phyloP scores from a whole-genome alignment of 2,329 filamentous ascomycete genomes.

The Parastagonospora nodorum region DNA sequence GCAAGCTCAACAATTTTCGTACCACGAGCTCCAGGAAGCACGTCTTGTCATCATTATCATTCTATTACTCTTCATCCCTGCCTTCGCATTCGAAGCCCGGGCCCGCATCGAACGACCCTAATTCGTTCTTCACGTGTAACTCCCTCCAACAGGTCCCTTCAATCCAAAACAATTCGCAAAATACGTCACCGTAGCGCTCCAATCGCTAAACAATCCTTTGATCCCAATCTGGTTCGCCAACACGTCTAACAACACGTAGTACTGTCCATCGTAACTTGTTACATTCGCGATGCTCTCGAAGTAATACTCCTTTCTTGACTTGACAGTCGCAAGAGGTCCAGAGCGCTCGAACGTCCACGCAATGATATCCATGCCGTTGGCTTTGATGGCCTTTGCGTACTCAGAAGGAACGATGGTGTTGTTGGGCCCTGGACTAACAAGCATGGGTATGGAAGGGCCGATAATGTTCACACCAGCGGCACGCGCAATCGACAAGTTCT shows the following conservation, averaged over 20 bases:
- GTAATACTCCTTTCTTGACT: constrained; percentile 34
- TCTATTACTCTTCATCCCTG: too few relatives aligned
- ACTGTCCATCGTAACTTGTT: constrained; percentile 66
- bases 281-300: constrained; percentile 55
- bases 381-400: constrained; percentile 65
- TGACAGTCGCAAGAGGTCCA: constrained; percentile 58
- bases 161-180: constrained; percentile 70
- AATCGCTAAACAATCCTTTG: constrained; percentile 68
- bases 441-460: constrained; percentile 64
- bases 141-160: constrained; percentile 19
- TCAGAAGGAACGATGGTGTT: constrained; percentile 61
- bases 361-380: constrained; percentile 66
- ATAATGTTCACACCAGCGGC: constrained; percentile 64
- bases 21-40: too few relatives aligned
- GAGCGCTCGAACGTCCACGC: constrained; percentile 70
- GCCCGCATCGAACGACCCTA: too few relatives aligned
- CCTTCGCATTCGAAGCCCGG: too few relatives aligned
- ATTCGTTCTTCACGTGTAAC: constrained; percentile 8
- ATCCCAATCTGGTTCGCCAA: constrained; percentile 64
- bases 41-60: too few relatives aligned
- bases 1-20: too few relatives aligned
- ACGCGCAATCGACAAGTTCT: constrained; percentile 59
- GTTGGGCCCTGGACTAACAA: constrained; percentile 56
- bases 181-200: constrained; percentile 68
- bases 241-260: constrained; percentile 66